Evolutionary conservation across 2,329 filamentous ascomycete genomes (phyloP), one percentile per base, ranked within the genome.

Genomic region (Penicillium oxalicum): DNA sequence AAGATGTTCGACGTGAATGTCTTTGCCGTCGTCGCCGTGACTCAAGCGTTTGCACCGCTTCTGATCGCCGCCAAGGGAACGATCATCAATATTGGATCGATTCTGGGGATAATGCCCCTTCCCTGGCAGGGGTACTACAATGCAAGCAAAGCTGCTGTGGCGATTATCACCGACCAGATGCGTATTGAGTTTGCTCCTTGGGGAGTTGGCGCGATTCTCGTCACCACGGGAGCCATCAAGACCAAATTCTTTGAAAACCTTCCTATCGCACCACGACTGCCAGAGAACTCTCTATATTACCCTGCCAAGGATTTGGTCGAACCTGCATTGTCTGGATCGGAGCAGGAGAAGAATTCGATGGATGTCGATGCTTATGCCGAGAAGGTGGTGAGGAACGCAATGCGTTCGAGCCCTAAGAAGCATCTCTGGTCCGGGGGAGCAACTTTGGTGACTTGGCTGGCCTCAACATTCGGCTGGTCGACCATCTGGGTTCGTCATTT

Each of bases 51-150:
- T 33, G 39, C 27, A 13, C 12, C 39, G 12, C 39, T 41, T 5
- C 11, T 41, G 27, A 28, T 41, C 4, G 29, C 27, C 29, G 25
- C 39, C 1, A 41, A 32, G n/a, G 39, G 39, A 11, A n/a, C 13
- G 4, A 18, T 44, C 26, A 32, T 44, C 13, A 66, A 65, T 50
- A 54, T 60, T 25, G 57, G 49, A 5, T 66, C 62, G 1, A 44
- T 62, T 34, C 57, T 51, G 1, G 53, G 48, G 12, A 36, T 44
- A 13, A 41, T 52, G 7, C 45, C 38, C 18, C 41, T 66, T 6
- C 67, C 71, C 1, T 69, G 61, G 46, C 61, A 65, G 28, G 27
- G 39, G 4, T 29, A 29, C n/a, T 63, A 54, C 32, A 44, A 39
- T 18, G 49, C 52, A 5, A 64, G 61, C 6, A 65, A 65, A 48